Conservation (phyloP, 2,329 filamentous ascomycete genomes). For the Arachnopeziza araneosa region DNA sequence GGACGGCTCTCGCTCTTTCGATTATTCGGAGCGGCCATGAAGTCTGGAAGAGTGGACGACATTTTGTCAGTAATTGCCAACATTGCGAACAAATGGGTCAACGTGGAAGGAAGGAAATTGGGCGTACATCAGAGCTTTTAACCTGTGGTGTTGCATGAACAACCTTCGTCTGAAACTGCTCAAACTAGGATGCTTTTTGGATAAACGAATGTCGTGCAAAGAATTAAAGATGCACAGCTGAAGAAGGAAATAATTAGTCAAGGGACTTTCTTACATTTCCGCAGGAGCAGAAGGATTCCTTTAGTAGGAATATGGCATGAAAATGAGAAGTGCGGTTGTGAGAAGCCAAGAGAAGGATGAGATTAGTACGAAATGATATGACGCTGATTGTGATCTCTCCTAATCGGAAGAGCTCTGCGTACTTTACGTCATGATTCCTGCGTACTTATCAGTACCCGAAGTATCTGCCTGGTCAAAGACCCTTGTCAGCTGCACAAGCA, state of each 20-base stretch:
- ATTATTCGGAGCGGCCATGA: slow-evolving; percentile 27
- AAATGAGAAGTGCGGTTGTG: neutral
- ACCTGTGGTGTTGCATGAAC: slow-evolving; percentile 25
- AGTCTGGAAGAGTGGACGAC: slow-evolving; percentile 27
- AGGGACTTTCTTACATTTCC: slow-evolving; percentile 19
- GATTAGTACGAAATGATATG: neutral
- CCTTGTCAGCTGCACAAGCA: neutral
- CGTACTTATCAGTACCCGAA: neutral
- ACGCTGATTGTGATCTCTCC: neutral
- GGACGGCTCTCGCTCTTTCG: slow-evolving; percentile 26
- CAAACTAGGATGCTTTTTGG: slow-evolving; percentile 9
- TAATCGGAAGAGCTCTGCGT: neutral
- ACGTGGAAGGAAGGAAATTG: slow-evolving; percentile 6
- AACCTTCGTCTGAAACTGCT: slow-evolving; percentile 25
- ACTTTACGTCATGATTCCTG: neutral
- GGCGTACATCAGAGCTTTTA: slow-evolving; percentile 13
- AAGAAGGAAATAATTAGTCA: slow-evolving; percentile 11
- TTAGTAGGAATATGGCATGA: neutral
- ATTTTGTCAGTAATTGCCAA: slow-evolving; percentile 26
- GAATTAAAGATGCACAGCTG: slow-evolving; percentile 8
- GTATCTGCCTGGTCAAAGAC: neutral
- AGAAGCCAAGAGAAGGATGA: neutral
- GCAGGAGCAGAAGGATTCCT: neutral
- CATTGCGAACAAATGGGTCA: slow-evolving; percentile 11
- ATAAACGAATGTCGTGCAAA: slow-evolving; percentile 21